A percentile compares a stretch with the other conserved stretches of the same genome.
phyloP scores from a whole-genome alignment of 768 basidiomycete genomes.

The Exsudoporus frostii region DNA sequence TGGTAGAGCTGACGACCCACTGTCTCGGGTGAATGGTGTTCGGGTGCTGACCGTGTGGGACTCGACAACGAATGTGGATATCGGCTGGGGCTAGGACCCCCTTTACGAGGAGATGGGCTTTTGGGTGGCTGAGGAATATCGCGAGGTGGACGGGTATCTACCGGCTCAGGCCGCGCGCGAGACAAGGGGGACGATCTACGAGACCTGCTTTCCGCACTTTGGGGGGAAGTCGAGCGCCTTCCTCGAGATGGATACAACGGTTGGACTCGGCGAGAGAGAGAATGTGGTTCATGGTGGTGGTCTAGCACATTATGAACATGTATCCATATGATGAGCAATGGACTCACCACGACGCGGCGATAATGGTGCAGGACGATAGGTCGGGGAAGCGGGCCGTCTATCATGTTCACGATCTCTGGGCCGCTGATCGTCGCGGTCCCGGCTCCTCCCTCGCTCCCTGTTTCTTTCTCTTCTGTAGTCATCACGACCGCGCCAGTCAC shows the following conservation, averaged over 20 bases:
- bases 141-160: conserved; percentile 5
- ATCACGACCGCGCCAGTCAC: conserved; percentile 20
- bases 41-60: conserved; percentile 5
- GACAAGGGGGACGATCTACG: conserved; percentile 20
- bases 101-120: conserved; percentile 12
- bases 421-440: conserved; percentile 22
- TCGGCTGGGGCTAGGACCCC: conserved; percentile 15
- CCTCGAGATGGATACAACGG: conserved; percentile 14
- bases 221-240: conserved; percentile 22
- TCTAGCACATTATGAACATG: conserved; percentile 10
- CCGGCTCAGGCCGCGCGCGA: conserved; percentile 12
- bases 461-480: conserved; percentile 22
- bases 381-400: conserved; percentile 15
- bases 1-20: background rate
- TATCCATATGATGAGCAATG: background rate
- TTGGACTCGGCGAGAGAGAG: conserved; percentile 15
- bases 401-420: conserved; percentile 23
- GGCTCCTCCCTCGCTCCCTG: conserved; percentile 19
- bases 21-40: conserved; percentile 2
- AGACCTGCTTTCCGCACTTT: conserved; percentile 21
- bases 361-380: conserved; percentile 15
- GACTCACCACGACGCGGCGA: conserved; percentile 29
- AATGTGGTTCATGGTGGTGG: conserved; percentile 6
- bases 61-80: conserved; percentile 6
- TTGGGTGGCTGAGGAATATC: conserved; percentile 10